Evolutionary conservation across 306 rosid species (phyloP).

Genomic region (Astragalus membranaceus): DNA sequence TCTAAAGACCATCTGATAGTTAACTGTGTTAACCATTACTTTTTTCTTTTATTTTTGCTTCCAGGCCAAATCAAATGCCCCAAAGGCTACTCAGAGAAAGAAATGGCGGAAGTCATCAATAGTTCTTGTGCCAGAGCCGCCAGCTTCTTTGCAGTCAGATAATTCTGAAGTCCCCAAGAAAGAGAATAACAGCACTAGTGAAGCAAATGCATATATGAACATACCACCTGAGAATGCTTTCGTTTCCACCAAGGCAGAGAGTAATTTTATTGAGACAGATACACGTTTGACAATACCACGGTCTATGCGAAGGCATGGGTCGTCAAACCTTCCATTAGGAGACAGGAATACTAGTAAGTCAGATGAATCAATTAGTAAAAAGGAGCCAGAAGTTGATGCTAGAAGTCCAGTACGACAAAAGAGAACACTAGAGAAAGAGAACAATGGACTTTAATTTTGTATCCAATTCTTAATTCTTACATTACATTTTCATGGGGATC

Average conservation of each 20-base stretch:
- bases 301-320: constrained; percentile 61
- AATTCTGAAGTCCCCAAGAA: constrained; percentile 27
- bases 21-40: neutral
- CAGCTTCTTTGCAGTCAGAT: constrained; percentile 42
- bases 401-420: constrained; percentile 43
- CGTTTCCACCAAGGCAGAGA: constrained; percentile 31
- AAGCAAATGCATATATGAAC: constrained; percentile 11
- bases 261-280: constrained; percentile 25
- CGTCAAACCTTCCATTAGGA: constrained; percentile 45
- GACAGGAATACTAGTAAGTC: constrained; percentile 61
- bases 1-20: neutral
- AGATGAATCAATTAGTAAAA: constrained; percentile 42
- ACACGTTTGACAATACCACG: constrained; percentile 66
- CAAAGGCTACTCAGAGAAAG: constrained; percentile 61
- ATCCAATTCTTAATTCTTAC: neutral
- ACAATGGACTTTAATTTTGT: constrained; percentile 40
- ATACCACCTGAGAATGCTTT: constrained; percentile 17
- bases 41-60: neutral
- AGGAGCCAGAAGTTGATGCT: constrained; percentile 44
- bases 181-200: constrained; percentile 10
- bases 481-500: neutral
- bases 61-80: constrained; percentile 66
- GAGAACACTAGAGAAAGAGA: constrained; percentile 71
- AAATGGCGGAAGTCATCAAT: constrained; percentile 70
- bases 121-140: constrained; percentile 63